Base-by-base conservation (phyloP, 345 rosid species). In the Heritiera littoralis region DNA sequence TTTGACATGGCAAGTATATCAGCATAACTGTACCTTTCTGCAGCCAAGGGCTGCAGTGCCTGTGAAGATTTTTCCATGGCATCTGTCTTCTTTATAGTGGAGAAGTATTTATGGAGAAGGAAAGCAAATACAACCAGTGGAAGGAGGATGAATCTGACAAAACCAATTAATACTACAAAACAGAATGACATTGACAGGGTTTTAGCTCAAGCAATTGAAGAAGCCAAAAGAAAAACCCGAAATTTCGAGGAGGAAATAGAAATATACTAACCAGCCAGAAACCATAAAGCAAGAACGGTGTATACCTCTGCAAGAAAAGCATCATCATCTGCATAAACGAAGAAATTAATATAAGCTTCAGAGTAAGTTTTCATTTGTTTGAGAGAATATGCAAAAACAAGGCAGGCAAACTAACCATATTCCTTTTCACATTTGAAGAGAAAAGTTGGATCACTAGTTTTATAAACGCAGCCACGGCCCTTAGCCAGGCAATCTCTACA, bases 1-100 rank as follows among this genome's bases (percentile, higher is more conserved):
- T 17, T 52, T 32, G 80, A 52, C 76, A 77, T 70, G 20, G 65
- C 41, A n/a, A 55, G 56, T 45, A 81, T 48, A 38, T 81, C 77
- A 18, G 76, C 5, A 71, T 76, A 81, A 40, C 55, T 60, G 56
- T 68, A 81, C 66, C 83, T 76, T 52, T 40, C 68, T 17, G 68
- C 74, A 48, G 35, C n/a, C 17, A 9, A 63, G 8, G 58, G 14
- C 17, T 64, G 61, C 72, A 32, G n/a, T 32, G 23, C 9, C 7
- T 49, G 3, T 38, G 43, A 3, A 28, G 46, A 32, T 4, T 58
- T 54, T 78, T 73, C 72, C 35, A 54, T 75, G 32, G n/a, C 30
- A 3, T 30, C 67, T 0, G 0, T 51, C 14, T 45, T 61, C 70
- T 76, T 76, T 65, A n/a, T 65, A 0, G n/a, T 51, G n/a, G 72